These are phyloP conservation scores for Paraconiothyrium sp. DNA, from an alignment of 2,329 filamentous ascomycete genomes.

Conservation along the genomic window DNA sequence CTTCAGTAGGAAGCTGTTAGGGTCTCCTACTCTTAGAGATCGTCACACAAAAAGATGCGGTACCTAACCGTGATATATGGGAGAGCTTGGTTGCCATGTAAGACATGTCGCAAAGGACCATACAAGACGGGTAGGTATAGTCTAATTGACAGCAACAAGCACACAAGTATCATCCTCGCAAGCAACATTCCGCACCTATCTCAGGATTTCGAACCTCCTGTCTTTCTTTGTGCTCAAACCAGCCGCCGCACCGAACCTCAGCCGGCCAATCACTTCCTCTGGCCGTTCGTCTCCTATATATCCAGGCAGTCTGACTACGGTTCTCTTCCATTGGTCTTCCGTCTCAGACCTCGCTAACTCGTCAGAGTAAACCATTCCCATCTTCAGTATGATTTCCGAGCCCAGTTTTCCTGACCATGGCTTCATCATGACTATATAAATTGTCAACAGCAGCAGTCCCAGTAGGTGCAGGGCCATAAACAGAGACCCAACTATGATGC, in stretches of 20 bases:
- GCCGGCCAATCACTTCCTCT: slow-evolving; percentile 7
- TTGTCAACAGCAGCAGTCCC: slow-evolving; percentile 16
- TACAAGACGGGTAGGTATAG: not conserved
- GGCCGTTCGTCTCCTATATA: slow-evolving; percentile 23
- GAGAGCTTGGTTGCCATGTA: no score
- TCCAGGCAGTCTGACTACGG: slow-evolving; percentile 13
- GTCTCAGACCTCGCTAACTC: slow-evolving; percentile 9
- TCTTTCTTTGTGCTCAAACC: not conserved
- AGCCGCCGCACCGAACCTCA: slow-evolving; percentile 16
- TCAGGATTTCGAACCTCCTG: slow-evolving; percentile 16
- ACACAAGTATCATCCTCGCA: not conserved
- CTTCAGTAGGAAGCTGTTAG: no score
- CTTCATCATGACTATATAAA: slow-evolving; percentile 10
- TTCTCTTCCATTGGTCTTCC: slow-evolving; percentile 8
- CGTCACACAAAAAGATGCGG: no score
- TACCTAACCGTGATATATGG: no score
- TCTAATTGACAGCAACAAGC: not conserved
- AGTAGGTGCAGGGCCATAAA: slow-evolving; percentile 21
- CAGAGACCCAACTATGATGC: slow-evolving; percentile 18
- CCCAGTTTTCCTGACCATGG: slow-evolving; percentile 17
- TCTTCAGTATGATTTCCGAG: slow-evolving; percentile 21
- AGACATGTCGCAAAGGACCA: not conserved
- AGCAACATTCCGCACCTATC: not conserved
- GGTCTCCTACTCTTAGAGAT: no score
- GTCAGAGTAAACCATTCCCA: slow-evolving; percentile 18